Percentiles rank a stretch among this genome's conserved stretches.
These are phyloP conservation scores for Pelargonium nanum DNA, from an alignment of 345 rosid species.

Conservation along the genomic window DNA sequence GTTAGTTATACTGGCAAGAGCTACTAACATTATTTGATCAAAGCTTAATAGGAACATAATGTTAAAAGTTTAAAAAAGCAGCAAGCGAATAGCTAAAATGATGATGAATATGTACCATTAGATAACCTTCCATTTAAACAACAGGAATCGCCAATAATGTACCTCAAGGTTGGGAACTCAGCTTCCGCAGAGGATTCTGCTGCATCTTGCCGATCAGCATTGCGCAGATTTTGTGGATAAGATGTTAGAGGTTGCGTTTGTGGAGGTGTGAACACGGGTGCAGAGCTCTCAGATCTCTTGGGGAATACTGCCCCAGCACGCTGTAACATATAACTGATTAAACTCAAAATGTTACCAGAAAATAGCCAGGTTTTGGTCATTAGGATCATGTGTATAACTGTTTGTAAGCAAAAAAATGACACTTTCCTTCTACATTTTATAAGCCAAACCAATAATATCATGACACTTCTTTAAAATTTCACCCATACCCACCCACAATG, in stretches of 20 bases:
- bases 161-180: conserved; percentile 91
- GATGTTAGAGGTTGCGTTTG: conserved; percentile 86
- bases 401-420: too few species aligned
- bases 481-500: too few species aligned
- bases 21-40: too few species aligned
- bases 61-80: not conserved
- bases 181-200: conserved; percentile 75
- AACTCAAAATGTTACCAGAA: conserved; percentile 6
- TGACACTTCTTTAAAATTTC: too few species aligned
- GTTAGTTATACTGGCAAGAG: not conserved
- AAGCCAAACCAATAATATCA: too few species aligned
- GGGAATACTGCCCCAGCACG: conserved; percentile 99
- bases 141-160: conserved; percentile 7
- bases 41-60: not conserved
- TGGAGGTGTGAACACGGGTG: conserved; percentile 90
- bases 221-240: conserved; percentile 69
- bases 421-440: too few species aligned
- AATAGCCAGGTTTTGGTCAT: too few species aligned
- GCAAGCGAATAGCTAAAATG: not conserved
- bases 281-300: conserved; percentile 76
- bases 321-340: conserved; percentile 37
- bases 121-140: conserved; percentile 7
- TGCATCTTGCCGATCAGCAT: conserved; percentile 42
- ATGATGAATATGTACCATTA: too few species aligned
- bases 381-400: too few species aligned